Conservation (phyloP, 768 basidiomycete species). For the Leucosporidium yakuticum region DNA sequence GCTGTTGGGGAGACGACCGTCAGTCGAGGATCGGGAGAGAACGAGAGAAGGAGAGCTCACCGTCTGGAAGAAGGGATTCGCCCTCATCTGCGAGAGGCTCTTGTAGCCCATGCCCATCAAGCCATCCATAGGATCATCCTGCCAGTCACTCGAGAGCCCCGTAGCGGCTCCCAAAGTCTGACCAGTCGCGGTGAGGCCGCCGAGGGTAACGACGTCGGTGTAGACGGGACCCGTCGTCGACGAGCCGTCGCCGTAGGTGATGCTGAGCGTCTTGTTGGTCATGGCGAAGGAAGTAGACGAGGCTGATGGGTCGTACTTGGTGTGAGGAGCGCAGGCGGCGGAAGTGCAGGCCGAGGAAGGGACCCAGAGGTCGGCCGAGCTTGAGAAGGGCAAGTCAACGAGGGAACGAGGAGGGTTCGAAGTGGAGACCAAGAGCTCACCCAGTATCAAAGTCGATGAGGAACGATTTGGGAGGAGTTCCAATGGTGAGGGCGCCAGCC, state of each 20-base stretch:
- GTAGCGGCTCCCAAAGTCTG: constrained; percentile 51
- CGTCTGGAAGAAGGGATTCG: constrained; percentile 34
- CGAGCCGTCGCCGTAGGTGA: constrained; percentile 53
- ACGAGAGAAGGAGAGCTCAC: neutral
- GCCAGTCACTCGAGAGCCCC: constrained; percentile 27
- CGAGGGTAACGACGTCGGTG: constrained; percentile 50
- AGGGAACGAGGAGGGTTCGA: neutral
- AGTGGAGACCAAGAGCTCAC: neutral
- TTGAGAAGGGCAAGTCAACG: neutral
- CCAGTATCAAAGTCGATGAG: constrained; percentile 31
- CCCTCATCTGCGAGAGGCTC: constrained; percentile 53
- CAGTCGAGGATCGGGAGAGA: neutral
- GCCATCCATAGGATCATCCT: constrained; percentile 33
- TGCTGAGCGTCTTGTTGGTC: constrained; percentile 42
- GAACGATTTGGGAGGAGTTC: constrained; percentile 13
- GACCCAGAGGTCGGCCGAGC: constrained; percentile 37
- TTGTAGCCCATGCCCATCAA: constrained; percentile 37
- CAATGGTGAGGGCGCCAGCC: constrained; percentile 17
- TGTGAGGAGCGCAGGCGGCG: constrained; percentile 43
- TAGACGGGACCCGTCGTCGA: constrained; percentile 49
- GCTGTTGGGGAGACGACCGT: neutral
- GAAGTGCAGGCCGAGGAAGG: constrained; percentile 31
- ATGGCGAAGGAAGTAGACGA: constrained; percentile 45
- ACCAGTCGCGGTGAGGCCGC: constrained; percentile 46
- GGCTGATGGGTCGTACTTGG: constrained; percentile 43